A percentile compares a stretch with the other conserved stretches of the same genome.
These are phyloP conservation scores for Prunus kanzakura DNA, from an alignment of 306 rosid species.

Conservation along the genomic window DNA sequence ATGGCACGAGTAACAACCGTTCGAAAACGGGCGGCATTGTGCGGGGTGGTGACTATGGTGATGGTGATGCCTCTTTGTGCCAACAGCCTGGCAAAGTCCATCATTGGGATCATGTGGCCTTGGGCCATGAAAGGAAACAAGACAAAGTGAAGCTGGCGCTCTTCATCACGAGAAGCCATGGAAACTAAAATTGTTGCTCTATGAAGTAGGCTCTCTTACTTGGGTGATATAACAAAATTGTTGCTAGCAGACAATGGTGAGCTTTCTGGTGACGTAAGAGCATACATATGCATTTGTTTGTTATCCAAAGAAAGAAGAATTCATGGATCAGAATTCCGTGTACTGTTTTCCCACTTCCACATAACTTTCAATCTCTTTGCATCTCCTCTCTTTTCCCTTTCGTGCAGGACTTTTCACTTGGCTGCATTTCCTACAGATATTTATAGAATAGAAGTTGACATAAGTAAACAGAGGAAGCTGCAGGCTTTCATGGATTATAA, in stretches of 20 bases:
- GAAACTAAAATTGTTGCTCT: neutral
- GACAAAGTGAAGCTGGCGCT: constrained; percentile 19
- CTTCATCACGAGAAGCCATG: neutral
- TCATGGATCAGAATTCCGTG: neutral
- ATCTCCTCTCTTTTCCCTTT: neutral
- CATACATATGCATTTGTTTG: neutral
- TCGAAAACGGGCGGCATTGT: constrained; percentile 16
- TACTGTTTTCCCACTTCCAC: neutral
- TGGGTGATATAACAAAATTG: neutral
- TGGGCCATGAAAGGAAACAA: constrained; percentile 30
- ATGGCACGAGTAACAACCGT: neutral
- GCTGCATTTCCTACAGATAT: no score
- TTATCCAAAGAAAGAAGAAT: neutral
- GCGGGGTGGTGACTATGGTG: constrained; percentile 33
- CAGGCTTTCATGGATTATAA: no score
- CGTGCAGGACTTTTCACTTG: no score
- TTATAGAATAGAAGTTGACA: no score
- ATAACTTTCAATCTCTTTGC: neutral
- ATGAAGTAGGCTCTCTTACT: neutral
- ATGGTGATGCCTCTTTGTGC: constrained; percentile 18
- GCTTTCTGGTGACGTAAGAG: neutral
- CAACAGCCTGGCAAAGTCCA: constrained; percentile 27
- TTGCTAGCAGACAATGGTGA: neutral
- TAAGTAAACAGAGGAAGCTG: no score
- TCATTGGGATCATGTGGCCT: constrained; percentile 36